phyloP scores from a whole-genome alignment of 768 basidiomycete genomes.

The Boletus sensibilis region DNA sequence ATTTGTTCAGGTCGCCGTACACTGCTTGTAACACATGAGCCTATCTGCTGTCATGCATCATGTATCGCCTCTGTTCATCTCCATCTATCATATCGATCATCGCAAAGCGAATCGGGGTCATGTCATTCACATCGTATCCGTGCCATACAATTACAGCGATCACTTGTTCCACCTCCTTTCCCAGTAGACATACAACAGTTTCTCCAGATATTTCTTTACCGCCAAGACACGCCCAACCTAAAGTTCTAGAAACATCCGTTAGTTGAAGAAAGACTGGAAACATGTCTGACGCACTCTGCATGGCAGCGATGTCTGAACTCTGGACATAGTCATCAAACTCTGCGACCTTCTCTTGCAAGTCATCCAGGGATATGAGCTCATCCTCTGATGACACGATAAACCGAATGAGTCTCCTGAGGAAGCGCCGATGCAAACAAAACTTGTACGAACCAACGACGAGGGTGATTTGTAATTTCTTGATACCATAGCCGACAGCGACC shows the following conservation, averaged over 20 bases:
- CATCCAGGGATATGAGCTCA: conserved; percentile 88
- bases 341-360: conserved; percentile 86
- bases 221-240: conserved; percentile 4
- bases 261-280: not conserved
- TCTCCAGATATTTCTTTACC: not conserved
- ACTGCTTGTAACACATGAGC: conserved; percentile 4
- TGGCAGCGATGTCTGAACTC: conserved; percentile 88
- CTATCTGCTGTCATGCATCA: not conserved
- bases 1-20: conserved; percentile 20
- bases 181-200: conserved; percentile 7
- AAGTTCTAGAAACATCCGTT: conserved; percentile 20
- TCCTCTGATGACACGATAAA: conserved; percentile 62
- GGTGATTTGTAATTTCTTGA: conserved; percentile 85
- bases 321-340: conserved; percentile 89
- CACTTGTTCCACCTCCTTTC: conserved; percentile 4
- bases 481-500: conserved; percentile 89
- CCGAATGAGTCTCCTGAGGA: not conserved
- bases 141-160: conserved; percentile 6
- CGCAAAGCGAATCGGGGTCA: too few relatives aligned
- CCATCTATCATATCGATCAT: too few relatives aligned
- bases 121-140: too few relatives aligned
- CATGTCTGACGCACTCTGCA: conserved; percentile 66
- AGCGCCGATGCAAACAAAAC: not conserved
- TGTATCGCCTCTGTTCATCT: conserved; percentile 1
- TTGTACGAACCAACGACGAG: conserved; percentile 51